phyloP scores from a whole-genome alignment of 768 basidiomycete species.

The Boletus tomentosulus region DNA sequence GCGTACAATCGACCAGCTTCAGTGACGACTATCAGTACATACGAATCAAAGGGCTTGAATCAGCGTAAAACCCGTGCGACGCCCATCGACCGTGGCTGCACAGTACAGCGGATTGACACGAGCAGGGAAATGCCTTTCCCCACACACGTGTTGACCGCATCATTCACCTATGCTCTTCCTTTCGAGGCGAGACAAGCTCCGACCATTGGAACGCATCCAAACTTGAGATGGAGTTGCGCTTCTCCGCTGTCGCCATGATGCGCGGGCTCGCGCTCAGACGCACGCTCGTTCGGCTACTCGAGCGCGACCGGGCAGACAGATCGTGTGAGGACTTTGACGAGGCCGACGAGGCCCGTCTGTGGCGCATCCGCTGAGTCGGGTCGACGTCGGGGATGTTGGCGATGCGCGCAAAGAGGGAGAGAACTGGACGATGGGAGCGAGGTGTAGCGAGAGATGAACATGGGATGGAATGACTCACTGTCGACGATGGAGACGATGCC shows the following conservation, averaged over 20 bases:
- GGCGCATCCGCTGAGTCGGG: slow-evolving; percentile 73
- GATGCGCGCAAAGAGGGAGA: slow-evolving; percentile 73
- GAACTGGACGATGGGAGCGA: slow-evolving; percentile 40
- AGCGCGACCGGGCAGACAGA: slow-evolving; percentile 36
- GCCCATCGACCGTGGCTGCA: neutral
- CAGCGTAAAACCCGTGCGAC: neutral
- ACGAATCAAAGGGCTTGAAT: neutral
- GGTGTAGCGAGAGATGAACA: neutral
- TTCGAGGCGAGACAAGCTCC: slow-evolving; percentile 29
- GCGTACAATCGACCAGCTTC: slow-evolving; percentile 3
- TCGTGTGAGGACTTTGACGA: slow-evolving; percentile 54
- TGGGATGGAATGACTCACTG: slow-evolving; percentile 42
- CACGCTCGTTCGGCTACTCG: slow-evolving; percentile 40
- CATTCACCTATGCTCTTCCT: slow-evolving; percentile 21
- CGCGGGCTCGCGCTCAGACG: slow-evolving; percentile 32
- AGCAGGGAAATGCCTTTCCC: neutral
- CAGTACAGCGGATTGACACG: slow-evolving; percentile 6
- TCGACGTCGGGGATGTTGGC: slow-evolving; percentile 74
- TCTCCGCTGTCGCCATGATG: slow-evolving; percentile 28
- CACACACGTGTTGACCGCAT: neutral
- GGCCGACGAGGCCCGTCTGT: slow-evolving; percentile 71
- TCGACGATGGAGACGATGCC: slow-evolving; percentile 84
- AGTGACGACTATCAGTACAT: slow-evolving; percentile 6
- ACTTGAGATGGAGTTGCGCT: slow-evolving; percentile 29
- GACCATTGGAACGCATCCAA: slow-evolving; percentile 33